Base-by-base conservation (phyloP, 352 stramenopile species). In the Phytophthora nicotianae region DNA sequence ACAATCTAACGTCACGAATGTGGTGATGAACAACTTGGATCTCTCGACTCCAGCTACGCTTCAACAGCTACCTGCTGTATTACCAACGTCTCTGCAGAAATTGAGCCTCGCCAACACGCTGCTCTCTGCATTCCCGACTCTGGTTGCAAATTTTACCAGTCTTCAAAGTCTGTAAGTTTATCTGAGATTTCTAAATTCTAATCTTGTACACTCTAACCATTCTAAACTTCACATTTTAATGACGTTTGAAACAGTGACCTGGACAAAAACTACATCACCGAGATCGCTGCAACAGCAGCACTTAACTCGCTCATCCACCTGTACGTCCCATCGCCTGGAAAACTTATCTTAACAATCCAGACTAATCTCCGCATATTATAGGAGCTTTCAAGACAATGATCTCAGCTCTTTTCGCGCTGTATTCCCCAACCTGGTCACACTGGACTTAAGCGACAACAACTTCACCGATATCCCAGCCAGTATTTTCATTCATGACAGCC, bases 371-470 rank as follows among this genome's bases (percentile, higher is more conserved):
- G 13, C 27, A n/a, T 51, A 33, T 32, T 29, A 29, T 46, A 72
- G 65, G 45, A 86, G 73, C 20, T 72, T 90, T 24, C 78, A 68
- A 9, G 60, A 79, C 41, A 91, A 91, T 60, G 70, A 77, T 17
- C 70, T 89, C 45, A 68, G 52, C 27, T 53, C 53, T 9, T 91
- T 79, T 59, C 77, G 71, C 5, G 67, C 70, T 50, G 84, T 89
- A 14, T 90, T 83, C 63, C 72, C 78, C 0, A 73, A 75, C 37
- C 62, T 91, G 23, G 72, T 50, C 8, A 82, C 71, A 17, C 64
- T 91, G 68, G 75, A 89, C 49, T 35, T 91, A 24, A 77, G 65
- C 8, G 33, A 56, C 58, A 91, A 91, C 63, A 70, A 81, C 7
- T 68, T 91, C 26, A 77, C 74, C 1, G 67, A 63, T 14, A 79